Evolutionary conservation across 306 rosid genomes (phyloP).

Genomic region (Carpinus fangiana): DNA sequence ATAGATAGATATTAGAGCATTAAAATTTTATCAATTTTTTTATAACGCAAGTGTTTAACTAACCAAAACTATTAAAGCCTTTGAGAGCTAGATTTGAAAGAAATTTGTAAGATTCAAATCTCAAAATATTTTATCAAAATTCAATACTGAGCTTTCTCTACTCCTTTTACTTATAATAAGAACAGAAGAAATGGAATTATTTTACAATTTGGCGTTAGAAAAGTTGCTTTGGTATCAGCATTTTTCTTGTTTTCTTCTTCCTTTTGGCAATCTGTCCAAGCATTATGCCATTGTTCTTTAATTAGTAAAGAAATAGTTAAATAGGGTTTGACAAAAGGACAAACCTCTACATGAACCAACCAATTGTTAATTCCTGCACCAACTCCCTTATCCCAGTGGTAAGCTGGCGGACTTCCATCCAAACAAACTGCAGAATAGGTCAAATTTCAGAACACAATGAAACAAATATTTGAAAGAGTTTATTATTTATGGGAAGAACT

Average conservation of each 20-base stretch:
- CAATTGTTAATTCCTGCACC: constrained; percentile 84
- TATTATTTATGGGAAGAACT: neutral
- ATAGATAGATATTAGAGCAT: neutral
- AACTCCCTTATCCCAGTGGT: constrained; percentile 69
- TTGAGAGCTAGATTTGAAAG: neutral
- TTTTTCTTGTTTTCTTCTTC: neutral
- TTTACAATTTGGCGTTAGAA: neutral
- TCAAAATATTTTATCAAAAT: neutral
- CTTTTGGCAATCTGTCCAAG: neutral
- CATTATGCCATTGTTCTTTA: constrained; percentile 1
- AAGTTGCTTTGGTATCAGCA: neutral
- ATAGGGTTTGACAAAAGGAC: constrained; percentile 31
- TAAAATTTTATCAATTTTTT: neutral
- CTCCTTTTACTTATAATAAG: neutral
- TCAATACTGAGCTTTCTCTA: neutral
- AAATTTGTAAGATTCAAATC: neutral
- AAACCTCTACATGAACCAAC: constrained; percentile 85
- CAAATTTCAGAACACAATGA: constrained; percentile 15
- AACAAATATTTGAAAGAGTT: neutral
- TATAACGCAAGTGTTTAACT: neutral
- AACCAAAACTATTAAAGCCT: neutral
- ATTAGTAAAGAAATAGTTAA: constrained; percentile 16
- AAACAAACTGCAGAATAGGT: constrained; percentile 69
- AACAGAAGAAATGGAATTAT: neutral
- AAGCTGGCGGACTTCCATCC: constrained; percentile 97